A percentile compares a stretch with the other conserved stretches of the same genome.
phyloP scores from a whole-genome alignment of 176 grass and related monocot species.

The Triticum monococcum region DNA sequence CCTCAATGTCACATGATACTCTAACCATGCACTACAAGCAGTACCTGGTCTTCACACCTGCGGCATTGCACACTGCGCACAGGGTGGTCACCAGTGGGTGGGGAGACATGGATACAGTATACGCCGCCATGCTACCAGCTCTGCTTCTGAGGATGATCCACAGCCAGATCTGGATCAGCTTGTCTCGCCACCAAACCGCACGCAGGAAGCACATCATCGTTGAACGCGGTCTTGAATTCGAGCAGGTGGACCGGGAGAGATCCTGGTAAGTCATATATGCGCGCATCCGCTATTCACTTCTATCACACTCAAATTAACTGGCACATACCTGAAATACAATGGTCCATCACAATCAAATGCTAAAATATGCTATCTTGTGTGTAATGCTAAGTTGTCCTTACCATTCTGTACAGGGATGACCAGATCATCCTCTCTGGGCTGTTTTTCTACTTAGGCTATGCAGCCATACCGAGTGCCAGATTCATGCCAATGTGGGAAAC shows the following conservation, averaged over 20 bases:
- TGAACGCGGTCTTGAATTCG: constrained; percentile 73
- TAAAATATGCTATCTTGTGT: background rate
- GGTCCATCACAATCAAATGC: background rate
- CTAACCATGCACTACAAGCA: constrained; percentile 20
- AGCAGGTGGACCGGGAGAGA: constrained; percentile 83
- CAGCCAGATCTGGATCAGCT: constrained; percentile 84
- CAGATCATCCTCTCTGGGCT: constrained; percentile 73
- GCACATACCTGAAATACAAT: background rate
- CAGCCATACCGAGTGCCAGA: background rate
- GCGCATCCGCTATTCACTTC: background rate
- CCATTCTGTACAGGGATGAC: constrained; percentile 67
- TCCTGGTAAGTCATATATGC: constrained; percentile 50
- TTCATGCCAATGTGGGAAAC: constrained; percentile 63
- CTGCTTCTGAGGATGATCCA: constrained; percentile 70
- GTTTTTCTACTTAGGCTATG: constrained; percentile 45
- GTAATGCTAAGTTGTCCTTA: background rate
- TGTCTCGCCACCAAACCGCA: constrained; percentile 68
- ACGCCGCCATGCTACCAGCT: constrained; percentile 34
- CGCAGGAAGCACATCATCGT: constrained; percentile 80
- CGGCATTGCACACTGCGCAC: constrained; percentile 36
- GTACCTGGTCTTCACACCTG: constrained; percentile 73
- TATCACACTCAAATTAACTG: background rate
- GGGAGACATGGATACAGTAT: constrained; percentile 31
- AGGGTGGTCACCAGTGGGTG: constrained; percentile 43
- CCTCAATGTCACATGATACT: background rate